Evolutionary conservation across 164 flowering plant genomes (phyloP).

Genomic region (Vitis rupestris): DNA sequence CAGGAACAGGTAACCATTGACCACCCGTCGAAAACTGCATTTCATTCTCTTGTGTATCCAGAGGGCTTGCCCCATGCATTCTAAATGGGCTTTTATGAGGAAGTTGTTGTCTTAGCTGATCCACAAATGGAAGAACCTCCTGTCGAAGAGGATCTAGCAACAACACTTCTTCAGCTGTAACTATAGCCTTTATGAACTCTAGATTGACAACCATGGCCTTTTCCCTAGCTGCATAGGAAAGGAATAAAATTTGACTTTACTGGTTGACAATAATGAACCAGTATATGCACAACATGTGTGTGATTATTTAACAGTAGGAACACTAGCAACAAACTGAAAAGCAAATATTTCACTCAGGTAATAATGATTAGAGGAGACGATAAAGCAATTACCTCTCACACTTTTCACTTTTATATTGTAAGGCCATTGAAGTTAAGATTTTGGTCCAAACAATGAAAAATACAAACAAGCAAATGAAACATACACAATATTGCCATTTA

Average conservation of each 20-base stretch:
- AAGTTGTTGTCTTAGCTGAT: constrained; percentile 75
- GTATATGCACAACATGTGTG: neutral
- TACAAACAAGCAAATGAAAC: too few relatives aligned
- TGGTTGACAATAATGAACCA: constrained; percentile 2
- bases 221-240: constrained; percentile 68
- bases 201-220: constrained; percentile 95
- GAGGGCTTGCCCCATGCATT: constrained; percentile 27
- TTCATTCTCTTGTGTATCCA: constrained; percentile 42
- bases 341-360: neutral
- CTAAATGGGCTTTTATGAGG: constrained; percentile 39
- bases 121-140: constrained; percentile 90
- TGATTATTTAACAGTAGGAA: neutral
- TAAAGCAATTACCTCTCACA: too few relatives aligned
- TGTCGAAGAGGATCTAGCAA: constrained; percentile 82
- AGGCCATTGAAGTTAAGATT: too few relatives aligned
- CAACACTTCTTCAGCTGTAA: constrained; percentile 93
- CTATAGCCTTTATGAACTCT: constrained; percentile 89
- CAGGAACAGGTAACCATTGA: constrained; percentile 60
- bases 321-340: neutral
- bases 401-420: too few relatives aligned
- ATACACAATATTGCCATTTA: too few relatives aligned
- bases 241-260: constrained; percentile 2
- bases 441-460: too few relatives aligned
- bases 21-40: constrained; percentile 32
- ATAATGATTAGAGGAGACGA: too few relatives aligned